phyloP scores from a whole-genome alignment of 495 filamentous ascomycete species.

The Daldinia vernicosa region DNA sequence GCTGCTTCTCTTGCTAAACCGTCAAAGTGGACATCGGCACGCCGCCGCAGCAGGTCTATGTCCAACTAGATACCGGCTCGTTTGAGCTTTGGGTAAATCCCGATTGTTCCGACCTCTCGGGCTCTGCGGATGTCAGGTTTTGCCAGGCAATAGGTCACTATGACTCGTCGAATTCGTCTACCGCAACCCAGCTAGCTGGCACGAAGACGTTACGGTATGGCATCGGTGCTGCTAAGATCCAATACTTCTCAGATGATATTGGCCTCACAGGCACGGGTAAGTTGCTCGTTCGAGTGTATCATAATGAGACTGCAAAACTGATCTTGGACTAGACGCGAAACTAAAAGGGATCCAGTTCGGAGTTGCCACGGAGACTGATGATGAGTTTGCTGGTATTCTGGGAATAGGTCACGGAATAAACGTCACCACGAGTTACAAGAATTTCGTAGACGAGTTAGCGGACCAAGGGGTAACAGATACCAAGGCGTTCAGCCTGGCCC shows the following conservation, averaged over 20 bases:
- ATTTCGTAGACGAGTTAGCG: conserved; percentile 56
- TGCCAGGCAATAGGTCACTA: conserved; percentile 55
- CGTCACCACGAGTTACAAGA: conserved; percentile 53
- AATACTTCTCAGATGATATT: conserved; percentile 56
- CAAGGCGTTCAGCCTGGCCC: conserved; percentile 59
- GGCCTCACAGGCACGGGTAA: conserved; percentile 50
- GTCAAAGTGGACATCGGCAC: conserved; percentile 58
- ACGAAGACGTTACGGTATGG: conserved; percentile 55
- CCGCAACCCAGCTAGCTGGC: conserved; percentile 39
- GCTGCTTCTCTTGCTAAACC: conserved; percentile 31
- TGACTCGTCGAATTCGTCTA: conserved; percentile 50
- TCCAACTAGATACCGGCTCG: conserved; percentile 60
- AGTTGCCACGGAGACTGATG: conserved; percentile 50
- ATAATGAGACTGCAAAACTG: background rate
- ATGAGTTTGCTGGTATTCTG: conserved; percentile 58
- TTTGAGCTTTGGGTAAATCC: conserved; percentile 64
- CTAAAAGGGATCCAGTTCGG: conserved; percentile 56
- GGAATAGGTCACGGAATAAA: conserved; percentile 58
- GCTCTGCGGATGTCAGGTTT: conserved; percentile 50
- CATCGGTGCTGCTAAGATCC: conserved; percentile 56
- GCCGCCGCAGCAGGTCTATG: conserved; percentile 56
- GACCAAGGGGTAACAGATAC: conserved; percentile 53
- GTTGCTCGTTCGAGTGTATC: background rate
- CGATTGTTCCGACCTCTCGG: conserved; percentile 51
- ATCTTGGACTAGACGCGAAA: conserved; percentile 36